These are phyloP conservation scores for Fusarium sp. DNA, from an alignment of 2,329 filamentous ascomycete genomes.

Conservation along the genomic window DNA sequence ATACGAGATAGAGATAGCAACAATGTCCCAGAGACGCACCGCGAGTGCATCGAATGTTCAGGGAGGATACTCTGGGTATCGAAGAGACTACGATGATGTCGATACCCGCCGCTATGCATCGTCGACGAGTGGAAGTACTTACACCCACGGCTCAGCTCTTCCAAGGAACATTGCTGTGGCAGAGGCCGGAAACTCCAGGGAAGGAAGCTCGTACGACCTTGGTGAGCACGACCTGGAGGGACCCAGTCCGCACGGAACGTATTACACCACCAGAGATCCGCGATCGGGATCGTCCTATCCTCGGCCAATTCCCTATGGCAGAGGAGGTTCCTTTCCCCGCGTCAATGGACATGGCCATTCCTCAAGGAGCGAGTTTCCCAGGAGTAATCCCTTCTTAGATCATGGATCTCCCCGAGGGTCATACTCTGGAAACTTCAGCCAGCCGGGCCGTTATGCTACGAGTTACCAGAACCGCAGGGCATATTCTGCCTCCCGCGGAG, in stretches of 20 bases:
- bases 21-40: constrained; percentile 26
- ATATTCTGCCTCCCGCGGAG: constrained; percentile 20
- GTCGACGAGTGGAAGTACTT: constrained; percentile 2
- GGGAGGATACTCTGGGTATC: not conserved
- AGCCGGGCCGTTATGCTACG: constrained; percentile 17
- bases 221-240: constrained; percentile 7
- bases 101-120: constrained; percentile 10
- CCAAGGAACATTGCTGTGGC: not conserved
- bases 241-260: constrained; percentile 21
- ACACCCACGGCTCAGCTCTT: constrained; percentile 5
- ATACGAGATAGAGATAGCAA: no score
- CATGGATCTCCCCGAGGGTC: constrained; percentile 6
- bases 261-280: constrained; percentile 17
- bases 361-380: not conserved
- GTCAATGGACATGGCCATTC: not conserved
- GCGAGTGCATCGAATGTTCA: constrained; percentile 13
- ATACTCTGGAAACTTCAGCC: constrained; percentile 31
- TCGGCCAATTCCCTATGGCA: not conserved
- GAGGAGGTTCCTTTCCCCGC: not conserved
- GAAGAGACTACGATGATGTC: not conserved
- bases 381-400: constrained; percentile 12
- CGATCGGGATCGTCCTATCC: constrained; percentile 8
- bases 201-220: constrained; percentile 13
- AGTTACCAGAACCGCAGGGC: constrained; percentile 25
- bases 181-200: constrained; percentile 8